Conservation (phyloP, 2,329 filamentous ascomycete species). For the Monascus ruber region DNA sequence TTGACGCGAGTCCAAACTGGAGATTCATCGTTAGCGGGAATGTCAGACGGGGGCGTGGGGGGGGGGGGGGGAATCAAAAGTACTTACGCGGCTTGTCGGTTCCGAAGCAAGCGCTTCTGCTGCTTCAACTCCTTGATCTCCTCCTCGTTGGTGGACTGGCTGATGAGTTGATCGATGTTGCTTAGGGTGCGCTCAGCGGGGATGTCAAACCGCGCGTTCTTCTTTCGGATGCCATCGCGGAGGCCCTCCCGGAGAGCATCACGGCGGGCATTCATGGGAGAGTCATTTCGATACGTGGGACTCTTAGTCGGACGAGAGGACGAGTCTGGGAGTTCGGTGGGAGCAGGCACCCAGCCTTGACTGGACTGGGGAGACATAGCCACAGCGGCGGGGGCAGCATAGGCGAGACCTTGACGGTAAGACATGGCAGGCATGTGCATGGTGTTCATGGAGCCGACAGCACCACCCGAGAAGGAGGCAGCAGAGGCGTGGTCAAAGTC, state of each 20-base stretch:
- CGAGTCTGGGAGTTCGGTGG: slow-evolving; percentile 39
- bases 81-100: slow-evolving; percentile 90
- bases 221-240: slow-evolving; percentile 90
- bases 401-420: slow-evolving; percentile 39
- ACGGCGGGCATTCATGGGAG: slow-evolving; percentile 60
- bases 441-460: slow-evolving; percentile 28
- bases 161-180: slow-evolving; percentile 91
- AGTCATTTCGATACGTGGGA: slow-evolving; percentile 57
- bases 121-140: slow-evolving; percentile 98
- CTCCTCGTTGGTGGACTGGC: slow-evolving; percentile 67
- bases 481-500: slow-evolving; percentile 39
- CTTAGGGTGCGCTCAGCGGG: slow-evolving; percentile 82
- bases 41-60: slow-evolving; percentile 7
- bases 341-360: slow-evolving; percentile 43
- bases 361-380: slow-evolving; percentile 53
- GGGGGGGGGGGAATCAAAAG: slow-evolving; percentile 11
- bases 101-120: slow-evolving; percentile 87
- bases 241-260: slow-evolving; percentile 88
- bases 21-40: slow-evolving; percentile 7
- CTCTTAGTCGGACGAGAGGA: slow-evolving; percentile 48
- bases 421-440: slow-evolving; percentile 29
- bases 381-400: slow-evolving; percentile 36
- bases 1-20: slow-evolving; percentile 85
- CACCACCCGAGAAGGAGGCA: slow-evolving; percentile 32
- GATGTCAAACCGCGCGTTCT: slow-evolving; percentile 97